These are phyloP conservation scores for Echinosophora koreensis DNA, from an alignment of 306 rosid species.

Conservation along the genomic window DNA sequence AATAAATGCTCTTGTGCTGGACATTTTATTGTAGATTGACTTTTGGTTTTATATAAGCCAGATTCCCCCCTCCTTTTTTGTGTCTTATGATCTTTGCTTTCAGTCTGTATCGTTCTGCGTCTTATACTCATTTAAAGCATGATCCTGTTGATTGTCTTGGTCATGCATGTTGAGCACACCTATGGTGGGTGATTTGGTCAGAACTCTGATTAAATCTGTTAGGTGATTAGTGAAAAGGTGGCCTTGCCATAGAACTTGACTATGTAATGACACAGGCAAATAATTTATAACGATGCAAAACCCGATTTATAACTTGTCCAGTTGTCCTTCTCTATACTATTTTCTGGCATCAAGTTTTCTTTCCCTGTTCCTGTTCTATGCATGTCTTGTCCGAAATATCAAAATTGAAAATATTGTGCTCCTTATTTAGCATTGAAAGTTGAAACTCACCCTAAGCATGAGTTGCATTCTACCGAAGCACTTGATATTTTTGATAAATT, in stretches of 20 bases:
- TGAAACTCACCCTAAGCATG: too few relatives aligned
- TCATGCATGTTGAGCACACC: constrained; percentile 28
- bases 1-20: constrained; percentile 56
- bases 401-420: too few relatives aligned
- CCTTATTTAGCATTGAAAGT: too few relatives aligned
- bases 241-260: not conserved
- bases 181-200: constrained; percentile 19
- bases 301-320: not conserved
- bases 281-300: not conserved
- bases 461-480: too few relatives aligned
- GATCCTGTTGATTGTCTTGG: constrained; percentile 26
- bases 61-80: not conserved
- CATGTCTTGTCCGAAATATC: too few relatives aligned
- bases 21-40: constrained; percentile 26
- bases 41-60: constrained; percentile 26
- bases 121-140: constrained; percentile 18
- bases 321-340: not conserved
- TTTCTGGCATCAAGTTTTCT: not conserved
- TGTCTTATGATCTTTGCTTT: constrained; percentile 25
- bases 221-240: too few relatives aligned
- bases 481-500: too few relatives aligned
- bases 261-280: constrained; percentile 3
- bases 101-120: constrained; percentile 9
- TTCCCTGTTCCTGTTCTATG: not conserved
- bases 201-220: too few relatives aligned